Evolutionary conservation across 495 filamentous ascomycete species (phyloP).

Genomic region (Cercophora sp.): DNA sequence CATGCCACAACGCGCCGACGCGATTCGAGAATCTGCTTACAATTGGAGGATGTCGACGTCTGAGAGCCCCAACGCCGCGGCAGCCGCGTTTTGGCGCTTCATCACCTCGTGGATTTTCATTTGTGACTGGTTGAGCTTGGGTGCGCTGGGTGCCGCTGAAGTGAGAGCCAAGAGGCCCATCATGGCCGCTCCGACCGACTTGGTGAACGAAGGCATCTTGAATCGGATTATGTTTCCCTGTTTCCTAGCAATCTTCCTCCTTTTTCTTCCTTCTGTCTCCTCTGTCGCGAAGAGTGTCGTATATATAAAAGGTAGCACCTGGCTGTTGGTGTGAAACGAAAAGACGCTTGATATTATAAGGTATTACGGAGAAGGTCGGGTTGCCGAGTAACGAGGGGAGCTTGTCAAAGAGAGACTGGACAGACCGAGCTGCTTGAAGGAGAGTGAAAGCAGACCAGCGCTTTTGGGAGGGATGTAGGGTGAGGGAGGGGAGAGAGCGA

Average conservation of each 20-base stretch:
- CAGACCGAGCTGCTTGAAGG: constrained; percentile 36
- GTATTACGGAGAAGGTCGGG: constrained; percentile 32
- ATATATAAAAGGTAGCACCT: constrained; percentile 26
- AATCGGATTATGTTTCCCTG: constrained; percentile 14
- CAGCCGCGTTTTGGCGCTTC: constrained; percentile 52
- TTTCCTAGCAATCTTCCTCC: constrained; percentile 3
- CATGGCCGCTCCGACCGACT: constrained; percentile 40
- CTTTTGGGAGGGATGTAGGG: constrained; percentile 32
- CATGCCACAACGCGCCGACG: not conserved
- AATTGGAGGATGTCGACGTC: constrained; percentile 71
- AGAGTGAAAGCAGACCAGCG: constrained; percentile 57
- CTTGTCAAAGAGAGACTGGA: constrained; percentile 19
- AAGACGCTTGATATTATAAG: too few relatives aligned
- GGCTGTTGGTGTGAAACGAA: constrained; percentile 26
- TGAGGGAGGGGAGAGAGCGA: constrained; percentile 16
- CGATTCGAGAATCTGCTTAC: constrained; percentile 37
- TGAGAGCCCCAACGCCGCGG: constrained; percentile 47
- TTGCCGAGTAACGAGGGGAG: constrained; percentile 21
- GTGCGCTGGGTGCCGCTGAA: constrained; percentile 42
- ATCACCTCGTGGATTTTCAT: constrained; percentile 40
- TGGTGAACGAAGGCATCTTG: constrained; percentile 45
- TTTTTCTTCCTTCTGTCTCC: constrained; percentile 13
- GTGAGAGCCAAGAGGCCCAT: constrained; percentile 43
- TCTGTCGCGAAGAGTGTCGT: constrained; percentile 5
- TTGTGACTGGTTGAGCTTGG: constrained; percentile 40